Conservation (phyloP, 2,329 filamentous ascomycete genomes). For the Aspergillus carbonarius region DNA sequence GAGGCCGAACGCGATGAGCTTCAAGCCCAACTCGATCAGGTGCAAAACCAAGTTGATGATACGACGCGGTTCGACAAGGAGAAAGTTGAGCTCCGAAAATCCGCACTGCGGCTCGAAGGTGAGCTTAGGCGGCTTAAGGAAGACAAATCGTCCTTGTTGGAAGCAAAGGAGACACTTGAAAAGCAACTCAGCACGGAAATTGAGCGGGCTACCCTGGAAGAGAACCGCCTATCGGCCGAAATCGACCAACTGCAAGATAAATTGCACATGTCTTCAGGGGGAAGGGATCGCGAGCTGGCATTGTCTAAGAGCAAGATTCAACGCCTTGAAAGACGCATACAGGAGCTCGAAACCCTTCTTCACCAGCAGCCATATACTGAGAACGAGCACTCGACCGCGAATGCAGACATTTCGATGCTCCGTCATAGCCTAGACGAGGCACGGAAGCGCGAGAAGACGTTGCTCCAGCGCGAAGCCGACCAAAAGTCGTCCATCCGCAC, state of each 20-base stretch:
- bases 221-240: conserved; percentile 57
- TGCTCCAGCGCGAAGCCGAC: conserved; percentile 63
- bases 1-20: conserved; percentile 68
- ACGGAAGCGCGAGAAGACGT: conserved; percentile 65
- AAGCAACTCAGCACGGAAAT: conserved; percentile 65
- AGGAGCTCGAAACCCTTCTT: conserved; percentile 53
- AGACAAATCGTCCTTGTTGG: conserved; percentile 59
- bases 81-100: conserved; percentile 65
- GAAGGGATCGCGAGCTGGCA: conserved; percentile 49
- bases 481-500: conserved; percentile 63
- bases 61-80: conserved; percentile 66
- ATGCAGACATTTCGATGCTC: conserved; percentile 58
- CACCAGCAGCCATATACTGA: conserved; percentile 52
- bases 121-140: conserved; percentile 66
- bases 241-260: conserved; percentile 54
- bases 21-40: conserved; percentile 58
- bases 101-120: conserved; percentile 66
- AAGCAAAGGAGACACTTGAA: conserved; percentile 61
- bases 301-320: conserved; percentile 61
- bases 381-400: conserved; percentile 33
- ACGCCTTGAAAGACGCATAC: conserved; percentile 60
- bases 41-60: conserved; percentile 57
- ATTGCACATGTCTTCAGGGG: conserved; percentile 41
- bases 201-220: conserved; percentile 64
- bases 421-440: conserved; percentile 63